A percentile compares a stretch with the other conserved stretches of the same genome.
These are phyloP conservation scores for Cucumis hystrix DNA, from an alignment of 306 rosid species.

Conservation along the genomic window DNA sequence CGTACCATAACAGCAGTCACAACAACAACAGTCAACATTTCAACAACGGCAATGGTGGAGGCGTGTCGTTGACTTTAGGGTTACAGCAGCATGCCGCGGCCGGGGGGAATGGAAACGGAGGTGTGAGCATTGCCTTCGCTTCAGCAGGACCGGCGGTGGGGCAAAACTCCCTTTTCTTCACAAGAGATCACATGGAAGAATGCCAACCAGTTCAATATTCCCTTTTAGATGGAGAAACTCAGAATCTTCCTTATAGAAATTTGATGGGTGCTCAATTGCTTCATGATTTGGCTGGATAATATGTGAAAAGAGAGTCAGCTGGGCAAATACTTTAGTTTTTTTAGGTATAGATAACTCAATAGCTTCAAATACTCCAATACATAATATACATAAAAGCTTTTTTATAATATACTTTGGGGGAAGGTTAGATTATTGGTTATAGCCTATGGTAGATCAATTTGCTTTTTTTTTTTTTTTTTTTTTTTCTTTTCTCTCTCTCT, in stretches of 20 bases:
- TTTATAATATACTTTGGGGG: not conserved
- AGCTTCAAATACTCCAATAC: constrained; percentile 10
- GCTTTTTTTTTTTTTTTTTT: too few species aligned
- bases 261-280: constrained; percentile 80
- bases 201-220: constrained; percentile 63
- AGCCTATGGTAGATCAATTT: not conserved
- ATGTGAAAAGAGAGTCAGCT: not conserved
- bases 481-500: not conserved
- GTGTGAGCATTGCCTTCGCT: constrained; percentile 55
- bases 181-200: constrained; percentile 62
- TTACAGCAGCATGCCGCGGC: constrained; percentile 44
- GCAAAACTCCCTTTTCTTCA: constrained; percentile 48
- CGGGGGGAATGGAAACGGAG: constrained; percentile 22
- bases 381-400: constrained; percentile 4
- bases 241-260: constrained; percentile 62
- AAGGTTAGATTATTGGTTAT: not conserved
- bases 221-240: constrained; percentile 52
- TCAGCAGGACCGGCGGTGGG: constrained; percentile 23
- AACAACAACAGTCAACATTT: constrained; percentile 18
- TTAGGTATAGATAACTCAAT: not conserved
- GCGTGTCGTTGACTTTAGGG: constrained; percentile 82
- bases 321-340: not conserved
- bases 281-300: constrained; percentile 53
- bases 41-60: constrained; percentile 19
- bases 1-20: constrained; percentile 2